Evolutionary conservation across 352 stramenopile genomes (phyloP).

Genomic region (Globisporangium cystogenes): DNA sequence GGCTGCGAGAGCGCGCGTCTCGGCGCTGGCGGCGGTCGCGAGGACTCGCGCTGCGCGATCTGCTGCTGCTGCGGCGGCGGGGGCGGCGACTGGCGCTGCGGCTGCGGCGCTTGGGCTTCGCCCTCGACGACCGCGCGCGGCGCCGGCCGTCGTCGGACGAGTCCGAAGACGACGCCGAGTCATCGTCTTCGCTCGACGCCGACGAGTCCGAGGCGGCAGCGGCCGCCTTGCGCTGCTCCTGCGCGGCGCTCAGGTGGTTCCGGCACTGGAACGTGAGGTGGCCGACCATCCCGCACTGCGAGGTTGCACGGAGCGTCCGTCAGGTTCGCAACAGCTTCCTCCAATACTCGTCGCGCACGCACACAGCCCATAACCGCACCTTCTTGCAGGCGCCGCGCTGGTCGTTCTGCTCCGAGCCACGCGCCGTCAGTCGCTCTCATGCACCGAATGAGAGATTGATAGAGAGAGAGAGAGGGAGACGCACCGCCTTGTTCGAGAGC

Average conservation of each 20-base stretch:
- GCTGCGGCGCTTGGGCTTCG: constrained; percentile 11
- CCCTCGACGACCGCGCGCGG: neutral
- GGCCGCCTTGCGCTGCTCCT: constrained; percentile 28
- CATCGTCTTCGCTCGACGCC: constrained; percentile 23
- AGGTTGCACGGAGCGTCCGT: no score
- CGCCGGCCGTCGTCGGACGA: constrained; percentile 1
- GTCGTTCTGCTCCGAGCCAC: constrained; percentile 36
- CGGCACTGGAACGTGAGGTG: constrained; percentile 90
- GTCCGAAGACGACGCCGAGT: constrained; percentile 3
- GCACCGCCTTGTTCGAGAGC: constrained; percentile 91
- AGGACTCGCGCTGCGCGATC: constrained; percentile 11
- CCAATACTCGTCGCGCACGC: neutral
- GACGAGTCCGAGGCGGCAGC: constrained; percentile 26
- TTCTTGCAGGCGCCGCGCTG: constrained; percentile 83
- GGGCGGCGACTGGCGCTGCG: constrained; percentile 12
- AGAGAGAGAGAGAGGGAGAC: neutral
- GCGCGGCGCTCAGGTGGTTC: constrained; percentile 54
- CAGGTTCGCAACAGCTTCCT: no score
- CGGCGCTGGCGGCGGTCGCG: neutral
- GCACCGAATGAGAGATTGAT: no score
- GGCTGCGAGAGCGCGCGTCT: constrained; percentile 3
- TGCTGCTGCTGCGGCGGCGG: constrained; percentile 1
- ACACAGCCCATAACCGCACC: constrained; percentile 11
- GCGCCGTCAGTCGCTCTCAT: neutral
- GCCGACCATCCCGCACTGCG: constrained; percentile 85